Conservation (phyloP, 129 eudicot genomes). For the Arctium lappa region DNA sequence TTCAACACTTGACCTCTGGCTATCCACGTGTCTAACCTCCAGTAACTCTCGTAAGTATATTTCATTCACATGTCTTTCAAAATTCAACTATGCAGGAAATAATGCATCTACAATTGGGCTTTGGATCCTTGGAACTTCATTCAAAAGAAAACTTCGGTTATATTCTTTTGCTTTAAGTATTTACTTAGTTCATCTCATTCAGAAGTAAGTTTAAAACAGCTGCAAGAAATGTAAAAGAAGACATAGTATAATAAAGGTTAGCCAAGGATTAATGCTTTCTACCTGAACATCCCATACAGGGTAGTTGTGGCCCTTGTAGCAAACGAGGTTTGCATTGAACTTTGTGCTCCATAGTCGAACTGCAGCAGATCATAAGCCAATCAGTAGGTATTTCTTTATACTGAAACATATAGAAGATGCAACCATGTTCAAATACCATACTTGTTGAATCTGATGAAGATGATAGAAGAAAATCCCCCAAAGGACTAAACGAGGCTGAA, state of each 20-base stretch:
- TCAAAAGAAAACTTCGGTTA: not conserved
- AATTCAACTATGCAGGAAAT: not conserved
- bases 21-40: not conserved
- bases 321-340: conserved; percentile 88
- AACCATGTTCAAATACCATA: conserved; percentile 22
- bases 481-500: conserved; percentile 84
- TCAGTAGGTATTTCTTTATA: not conserved
- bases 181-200: not conserved
- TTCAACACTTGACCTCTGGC: not conserved
- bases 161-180: not conserved
- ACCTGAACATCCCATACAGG: conserved; percentile 99
- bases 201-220: not conserved
- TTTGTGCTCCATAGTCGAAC: conserved; percentile 96
- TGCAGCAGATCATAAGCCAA: conserved; percentile 32
- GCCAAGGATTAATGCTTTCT: conserved; percentile 5
- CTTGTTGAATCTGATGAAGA: conserved; percentile 98
- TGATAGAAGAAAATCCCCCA: conserved; percentile 90
- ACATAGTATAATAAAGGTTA: not conserved
- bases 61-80: not conserved
- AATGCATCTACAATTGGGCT: not conserved
- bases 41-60: not conserved
- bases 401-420: not conserved
- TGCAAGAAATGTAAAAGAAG: not conserved
- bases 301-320: conserved; percentile 98
- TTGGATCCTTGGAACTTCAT: not conserved